Conservation (phyloP, 2,329 filamentous ascomycete genomes). For the Cercospora sesami region DNA sequence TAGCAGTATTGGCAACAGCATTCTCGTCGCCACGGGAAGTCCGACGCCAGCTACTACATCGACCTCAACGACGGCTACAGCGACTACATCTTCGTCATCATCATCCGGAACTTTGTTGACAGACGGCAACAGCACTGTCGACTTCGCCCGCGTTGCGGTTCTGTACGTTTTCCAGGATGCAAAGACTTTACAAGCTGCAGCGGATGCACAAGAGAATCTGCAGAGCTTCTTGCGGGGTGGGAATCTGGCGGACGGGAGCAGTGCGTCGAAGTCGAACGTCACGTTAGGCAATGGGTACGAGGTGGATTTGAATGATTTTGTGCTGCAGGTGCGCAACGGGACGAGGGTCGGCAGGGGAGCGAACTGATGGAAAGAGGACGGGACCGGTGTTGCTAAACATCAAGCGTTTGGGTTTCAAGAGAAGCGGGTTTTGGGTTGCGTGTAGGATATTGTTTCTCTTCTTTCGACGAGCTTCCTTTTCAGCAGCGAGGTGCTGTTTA, state of each 20-base stretch:
- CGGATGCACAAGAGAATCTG: conserved; percentile 47
- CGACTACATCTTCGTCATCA: conserved; percentile 21
- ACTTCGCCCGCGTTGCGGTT: conserved; percentile 50
- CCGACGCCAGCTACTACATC: conserved; percentile 15
- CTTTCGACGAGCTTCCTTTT: background rate
- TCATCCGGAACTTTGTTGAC: conserved; percentile 8
- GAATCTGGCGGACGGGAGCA: conserved; percentile 21
- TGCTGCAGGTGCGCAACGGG: conserved; percentile 30
- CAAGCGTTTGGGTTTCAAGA: background rate
- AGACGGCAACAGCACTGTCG: conserved; percentile 34
- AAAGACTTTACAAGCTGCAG: conserved; percentile 42
- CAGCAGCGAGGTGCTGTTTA: background rate
- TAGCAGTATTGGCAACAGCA: conserved; percentile 35
- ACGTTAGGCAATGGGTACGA: conserved; percentile 34
- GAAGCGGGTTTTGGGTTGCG: background rate
- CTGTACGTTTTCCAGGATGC: conserved; percentile 49
- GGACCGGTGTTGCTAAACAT: background rate
- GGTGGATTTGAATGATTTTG: conserved; percentile 26
- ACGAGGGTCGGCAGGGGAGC: conserved; percentile 27
- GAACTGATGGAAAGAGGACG: background rate
- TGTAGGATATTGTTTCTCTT: conserved; percentile 3
- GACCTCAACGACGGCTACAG: conserved; percentile 21
- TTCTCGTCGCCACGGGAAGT: conserved; percentile 33
- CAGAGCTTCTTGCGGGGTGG: conserved; percentile 38
- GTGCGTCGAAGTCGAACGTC: conserved; percentile 29